Base-by-base conservation (phyloP, 2,329 filamentous ascomycete genomes). In the Cercospora canescens region DNA sequence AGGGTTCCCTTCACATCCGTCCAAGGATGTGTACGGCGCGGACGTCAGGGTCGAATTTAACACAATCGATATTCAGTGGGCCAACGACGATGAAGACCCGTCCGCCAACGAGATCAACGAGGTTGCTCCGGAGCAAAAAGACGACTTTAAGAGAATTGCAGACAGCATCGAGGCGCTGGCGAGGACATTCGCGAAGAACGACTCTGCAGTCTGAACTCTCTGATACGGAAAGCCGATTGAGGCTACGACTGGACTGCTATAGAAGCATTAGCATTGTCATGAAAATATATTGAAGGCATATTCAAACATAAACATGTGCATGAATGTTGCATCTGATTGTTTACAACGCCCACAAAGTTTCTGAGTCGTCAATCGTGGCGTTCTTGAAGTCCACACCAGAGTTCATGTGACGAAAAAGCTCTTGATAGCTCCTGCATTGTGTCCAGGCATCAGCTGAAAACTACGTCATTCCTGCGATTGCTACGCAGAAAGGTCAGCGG, bases 41-140 rank as follows among this genome's bases (percentile, higher is more conserved):
- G 76, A 81, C 58, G 73, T 74, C 21, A 79, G 77, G 70, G 65
- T 81, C 32, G 78, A 80, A 56, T 77, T 81, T 68, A 77, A 77
- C 69, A 81, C 79, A 2, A 76, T 80, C 62, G 79, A 81, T 64
- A 78, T 81, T 35, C 79, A 81, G 68, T 81, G 79, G 79, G 69
- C 70, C 39, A 81, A 79, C 64, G 72, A 75, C 63, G 79, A 80
- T 30, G 76, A 79, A 16, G 79, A 80, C 62, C 68, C 76, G 3
- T 73, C 75, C 3, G 71, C 76, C 37, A 72, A 72, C 32, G 72
- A 72, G 11, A 71, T 77, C 2, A 70, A 69, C 16, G 77, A 79
- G 63, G 67, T 81, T 18, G 75, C 75, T 1, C 74, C 69, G 6
- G 79, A 81, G 76, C 76, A 78, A 68, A 81, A 80, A 74, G 76